These are phyloP conservation scores for Clonostachys chloroleuca DNA, from an alignment of 2,329 filamentous ascomycete genomes.

Conservation along the genomic window DNA sequence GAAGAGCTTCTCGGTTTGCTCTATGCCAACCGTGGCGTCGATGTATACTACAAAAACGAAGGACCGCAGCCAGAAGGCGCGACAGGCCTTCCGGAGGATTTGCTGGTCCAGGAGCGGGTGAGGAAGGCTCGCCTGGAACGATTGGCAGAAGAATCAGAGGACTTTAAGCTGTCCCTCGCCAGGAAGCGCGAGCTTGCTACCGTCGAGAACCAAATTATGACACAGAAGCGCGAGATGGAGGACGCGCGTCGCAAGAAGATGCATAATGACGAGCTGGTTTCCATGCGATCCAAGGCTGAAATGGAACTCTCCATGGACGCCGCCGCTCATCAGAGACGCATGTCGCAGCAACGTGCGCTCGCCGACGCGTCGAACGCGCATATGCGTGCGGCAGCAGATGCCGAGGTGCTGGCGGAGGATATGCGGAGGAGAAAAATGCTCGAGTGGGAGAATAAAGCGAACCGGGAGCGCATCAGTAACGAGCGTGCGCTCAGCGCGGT, in stretches of 20 bases:
- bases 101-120: slow-evolving; percentile 43
- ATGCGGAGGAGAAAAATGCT: slow-evolving; percentile 36
- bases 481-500: slow-evolving; percentile 45
- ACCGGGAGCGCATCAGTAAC: slow-evolving; percentile 39
- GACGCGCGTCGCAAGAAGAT: slow-evolving; percentile 42
- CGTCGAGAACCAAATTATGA: slow-evolving; percentile 45
- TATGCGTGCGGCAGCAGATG: slow-evolving; percentile 36
- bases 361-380: slow-evolving; percentile 39
- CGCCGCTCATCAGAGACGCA: slow-evolving; percentile 20
- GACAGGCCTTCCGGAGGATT: slow-evolving; percentile 43
- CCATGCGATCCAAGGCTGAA: slow-evolving; percentile 36
- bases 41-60: slow-evolving; percentile 49
- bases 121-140: slow-evolving; percentile 41
- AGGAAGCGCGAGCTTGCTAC: slow-evolving; percentile 46
- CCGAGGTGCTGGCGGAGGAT: slow-evolving; percentile 40
- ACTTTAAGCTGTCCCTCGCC: slow-evolving; percentile 40
- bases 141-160: slow-evolving; percentile 38
- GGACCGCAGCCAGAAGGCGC: slow-evolving; percentile 50
- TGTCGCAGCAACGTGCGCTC: slow-evolving; percentile 42
- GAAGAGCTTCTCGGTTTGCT: slow-evolving; percentile 41
- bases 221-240: slow-evolving; percentile 44
- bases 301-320: slow-evolving; percentile 36
- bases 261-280: slow-evolving; percentile 37
- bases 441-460: slow-evolving; percentile 42
- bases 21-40: slow-evolving; percentile 43